Percentiles rank a stretch among this genome's conserved stretches.
Conservation (phyloP, 768 basidiomycete species). For the Phlegmacium glaucopus region DNA sequence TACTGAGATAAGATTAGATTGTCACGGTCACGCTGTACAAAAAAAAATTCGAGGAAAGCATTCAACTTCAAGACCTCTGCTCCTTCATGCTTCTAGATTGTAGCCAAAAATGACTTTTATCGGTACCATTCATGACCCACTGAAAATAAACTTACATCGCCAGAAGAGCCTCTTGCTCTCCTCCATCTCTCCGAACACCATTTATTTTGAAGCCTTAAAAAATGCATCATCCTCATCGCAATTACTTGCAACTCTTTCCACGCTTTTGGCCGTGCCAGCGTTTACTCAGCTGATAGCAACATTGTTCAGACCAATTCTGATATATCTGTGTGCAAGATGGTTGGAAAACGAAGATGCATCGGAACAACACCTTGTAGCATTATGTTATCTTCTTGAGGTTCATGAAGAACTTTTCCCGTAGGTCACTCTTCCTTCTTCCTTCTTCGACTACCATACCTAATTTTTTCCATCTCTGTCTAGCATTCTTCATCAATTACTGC, state of each 20-base stretch:
- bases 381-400: slow-evolving; percentile 62
- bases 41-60: not conserved
- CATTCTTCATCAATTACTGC: slow-evolving; percentile 51
- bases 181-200: slow-evolving; percentile 39
- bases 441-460: slow-evolving; percentile 9
- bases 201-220: slow-evolving; percentile 34
- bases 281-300: slow-evolving; percentile 61
- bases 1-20: not conserved
- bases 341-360: slow-evolving; percentile 47
- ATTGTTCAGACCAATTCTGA: slow-evolving; percentile 70
- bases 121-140: slow-evolving; percentile 49
- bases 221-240: slow-evolving; percentile 35
- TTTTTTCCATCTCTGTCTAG: slow-evolving; percentile 29
- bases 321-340: slow-evolving; percentile 84
- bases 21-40: not conserved
- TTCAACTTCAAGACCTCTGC: not conserved
- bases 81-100: slow-evolving; percentile 4
- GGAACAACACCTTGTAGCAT: slow-evolving; percentile 45
- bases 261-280: slow-evolving; percentile 55
- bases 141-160: slow-evolving; percentile 52
- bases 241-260: slow-evolving; percentile 55
- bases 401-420: slow-evolving; percentile 74
- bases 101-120: slow-evolving; percentile 20
- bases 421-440: slow-evolving; percentile 24
- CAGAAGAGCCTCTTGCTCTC: slow-evolving; percentile 49